phyloP scores from a whole-genome alignment of 164 flowering plant genomes.

The Nymphaea colorata region DNA sequence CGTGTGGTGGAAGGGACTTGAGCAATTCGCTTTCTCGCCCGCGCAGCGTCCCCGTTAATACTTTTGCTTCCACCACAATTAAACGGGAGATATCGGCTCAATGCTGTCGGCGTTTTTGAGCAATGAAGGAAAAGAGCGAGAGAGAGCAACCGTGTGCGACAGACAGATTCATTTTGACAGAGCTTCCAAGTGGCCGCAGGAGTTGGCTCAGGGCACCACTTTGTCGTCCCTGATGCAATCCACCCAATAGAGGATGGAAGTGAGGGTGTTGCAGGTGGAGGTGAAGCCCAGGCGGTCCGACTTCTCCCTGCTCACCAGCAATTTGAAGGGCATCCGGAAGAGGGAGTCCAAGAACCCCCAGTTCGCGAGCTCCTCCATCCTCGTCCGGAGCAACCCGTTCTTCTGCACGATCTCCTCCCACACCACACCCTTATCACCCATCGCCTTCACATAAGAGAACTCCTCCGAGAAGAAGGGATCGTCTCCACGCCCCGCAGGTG shows the following conservation, averaged over 20 bases:
- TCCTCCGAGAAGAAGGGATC: slow-evolving; percentile 16
- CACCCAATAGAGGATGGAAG: slow-evolving; percentile 65
- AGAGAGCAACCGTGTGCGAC: too few species aligned
- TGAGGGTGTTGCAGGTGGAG: slow-evolving; percentile 23
- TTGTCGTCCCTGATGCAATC: slow-evolving; percentile 64
- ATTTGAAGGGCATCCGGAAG: slow-evolving; percentile 45
- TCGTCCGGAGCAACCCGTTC: slow-evolving; percentile 35
- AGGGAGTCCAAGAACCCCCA: slow-evolving; percentile 66
- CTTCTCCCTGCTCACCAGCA: slow-evolving; percentile 46
- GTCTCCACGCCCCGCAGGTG: slow-evolving; percentile 13
- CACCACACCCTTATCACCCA: slow-evolving; percentile 41
- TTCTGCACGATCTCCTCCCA: slow-evolving; percentile 66
- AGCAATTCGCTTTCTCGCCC: too few species aligned
- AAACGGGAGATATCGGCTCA: too few species aligned
- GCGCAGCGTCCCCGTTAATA: too few species aligned
- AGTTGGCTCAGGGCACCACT: slow-evolving; percentile 35
- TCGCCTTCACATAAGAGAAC: slow-evolving; percentile 20
- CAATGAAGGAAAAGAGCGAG: too few species aligned
- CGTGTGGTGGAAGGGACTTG: too few species aligned
- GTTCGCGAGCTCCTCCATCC: slow-evolving; percentile 65
- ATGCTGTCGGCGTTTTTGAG: too few species aligned
- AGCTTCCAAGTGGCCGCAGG: not conserved
- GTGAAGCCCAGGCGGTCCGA: slow-evolving; percentile 50
- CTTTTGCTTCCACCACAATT: too few species aligned
- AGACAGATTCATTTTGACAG: too few species aligned